Conservation (phyloP, 257 asterid species). For the Scutellaria galericulata region DNA sequence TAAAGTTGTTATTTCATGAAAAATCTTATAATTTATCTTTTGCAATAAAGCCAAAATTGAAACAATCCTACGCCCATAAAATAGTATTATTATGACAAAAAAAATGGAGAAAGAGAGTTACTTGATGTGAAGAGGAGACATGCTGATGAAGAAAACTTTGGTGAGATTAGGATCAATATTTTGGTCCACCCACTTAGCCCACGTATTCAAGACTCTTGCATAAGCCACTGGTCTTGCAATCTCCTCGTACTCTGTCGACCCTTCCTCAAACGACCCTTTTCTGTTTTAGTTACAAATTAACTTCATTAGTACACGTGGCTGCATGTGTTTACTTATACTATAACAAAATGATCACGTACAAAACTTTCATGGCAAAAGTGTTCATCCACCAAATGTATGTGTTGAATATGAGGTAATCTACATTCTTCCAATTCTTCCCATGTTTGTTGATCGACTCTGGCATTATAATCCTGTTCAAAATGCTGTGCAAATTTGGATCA, state of each 20-base stretch:
- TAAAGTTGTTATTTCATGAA: too few relatives aligned
- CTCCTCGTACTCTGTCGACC: slow-evolving; percentile 69
- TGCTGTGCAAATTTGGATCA: slow-evolving; percentile 80
- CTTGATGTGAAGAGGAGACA: slow-evolving; percentile 98
- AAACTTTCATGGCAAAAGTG: slow-evolving; percentile 72
- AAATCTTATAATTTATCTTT: too few relatives aligned
- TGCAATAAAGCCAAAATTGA: too few relatives aligned
- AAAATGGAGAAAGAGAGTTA: slow-evolving; percentile 8
- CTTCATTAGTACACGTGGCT: neutral
- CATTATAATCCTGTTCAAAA: slow-evolving; percentile 81
- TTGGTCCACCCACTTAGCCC: slow-evolving; percentile 75
- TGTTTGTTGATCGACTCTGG: slow-evolving; percentile 78
- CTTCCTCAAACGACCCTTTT: slow-evolving; percentile 75
- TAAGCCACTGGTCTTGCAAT: slow-evolving; percentile 68
- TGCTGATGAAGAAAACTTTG: slow-evolving; percentile 85
- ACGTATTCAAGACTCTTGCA: slow-evolving; percentile 68
- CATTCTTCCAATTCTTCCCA: slow-evolving; percentile 75
- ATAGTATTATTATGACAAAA: too few relatives aligned
- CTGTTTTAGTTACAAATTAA: slow-evolving; percentile 38
- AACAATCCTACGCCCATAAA: too few relatives aligned
- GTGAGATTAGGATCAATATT: slow-evolving; percentile 65
- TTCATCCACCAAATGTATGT: slow-evolving; percentile 98
- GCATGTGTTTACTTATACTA: neutral
- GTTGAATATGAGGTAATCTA: slow-evolving; percentile 80
- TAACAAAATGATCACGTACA: slow-evolving; percentile 50